Evolutionary conservation across 345 rosid genomes (phyloP).

Genomic region (Cardamine occulta): DNA sequence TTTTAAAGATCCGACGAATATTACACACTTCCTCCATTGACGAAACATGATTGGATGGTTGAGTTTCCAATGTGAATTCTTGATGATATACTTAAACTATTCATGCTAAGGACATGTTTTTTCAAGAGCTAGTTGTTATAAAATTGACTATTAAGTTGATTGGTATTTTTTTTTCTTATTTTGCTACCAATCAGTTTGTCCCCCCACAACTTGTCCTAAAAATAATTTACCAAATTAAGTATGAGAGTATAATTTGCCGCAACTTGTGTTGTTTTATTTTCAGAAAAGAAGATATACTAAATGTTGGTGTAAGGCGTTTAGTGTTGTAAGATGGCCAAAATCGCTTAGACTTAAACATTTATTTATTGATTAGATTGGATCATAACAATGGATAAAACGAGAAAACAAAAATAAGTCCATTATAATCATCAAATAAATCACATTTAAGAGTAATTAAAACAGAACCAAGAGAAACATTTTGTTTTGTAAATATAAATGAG

Average conservation of each 20-base stretch:
- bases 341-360: background rate
- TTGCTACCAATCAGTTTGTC: conserved; percentile 9
- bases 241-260: background rate
- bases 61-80: background rate
- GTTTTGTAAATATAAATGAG: conserved; percentile 7
- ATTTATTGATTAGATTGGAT: conserved; percentile 10
- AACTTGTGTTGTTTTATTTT: background rate
- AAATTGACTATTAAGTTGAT: conserved; percentile 12
- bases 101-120: conserved; percentile 6
- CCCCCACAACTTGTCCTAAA: conserved; percentile 8
- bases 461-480: conserved; percentile 3
- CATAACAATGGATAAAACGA: background rate
- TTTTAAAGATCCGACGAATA: background rate
- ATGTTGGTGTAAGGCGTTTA: background rate
- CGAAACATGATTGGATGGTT: conserved; percentile 1
- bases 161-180: background rate
- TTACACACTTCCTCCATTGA: background rate
- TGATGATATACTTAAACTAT: background rate
- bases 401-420: background rate
- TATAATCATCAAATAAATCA: conserved; percentile 10
- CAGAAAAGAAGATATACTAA: background rate
- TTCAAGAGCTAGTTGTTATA: conserved; percentile 6
- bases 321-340: conserved; percentile 13
- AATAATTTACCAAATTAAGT: background rate
- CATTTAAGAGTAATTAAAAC: background rate